phyloP scores from a whole-genome alignment of 176 grass and related monocot species.

The Elymus sibiricus region DNA sequence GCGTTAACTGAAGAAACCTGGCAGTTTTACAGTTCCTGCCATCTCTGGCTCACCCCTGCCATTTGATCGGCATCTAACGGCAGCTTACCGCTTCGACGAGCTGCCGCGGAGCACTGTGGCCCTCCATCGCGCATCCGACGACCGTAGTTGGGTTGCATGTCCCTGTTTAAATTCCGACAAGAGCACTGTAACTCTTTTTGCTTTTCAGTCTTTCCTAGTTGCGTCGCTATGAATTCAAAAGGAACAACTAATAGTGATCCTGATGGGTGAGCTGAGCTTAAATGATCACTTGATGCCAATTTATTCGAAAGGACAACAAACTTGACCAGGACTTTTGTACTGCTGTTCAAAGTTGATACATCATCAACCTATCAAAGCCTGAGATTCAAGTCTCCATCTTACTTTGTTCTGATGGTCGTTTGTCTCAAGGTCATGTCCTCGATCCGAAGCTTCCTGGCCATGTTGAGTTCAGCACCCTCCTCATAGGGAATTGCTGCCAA shows the following conservation, averaged over 20 bases:
- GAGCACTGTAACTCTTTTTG: too few relatives aligned
- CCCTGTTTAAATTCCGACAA: too few relatives aligned
- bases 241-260: not conserved
- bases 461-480: slow-evolving; percentile 24
- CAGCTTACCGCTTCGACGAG: too few relatives aligned
- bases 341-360: slow-evolving; percentile 11
- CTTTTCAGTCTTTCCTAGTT: too few relatives aligned
- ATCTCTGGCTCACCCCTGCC: too few relatives aligned
- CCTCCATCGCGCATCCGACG: too few relatives aligned
- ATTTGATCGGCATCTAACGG: too few relatives aligned
- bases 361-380: slow-evolving; percentile 44
- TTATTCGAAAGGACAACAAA: slow-evolving; percentile 37
- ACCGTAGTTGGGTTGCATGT: too few relatives aligned
- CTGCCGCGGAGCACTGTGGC: too few relatives aligned
- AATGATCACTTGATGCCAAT: slow-evolving; percentile 19
- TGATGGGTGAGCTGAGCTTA: slow-evolving; percentile 21
- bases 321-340: slow-evolving; percentile 6
- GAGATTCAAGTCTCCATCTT: slow-evolving; percentile 71
- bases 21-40: too few relatives aligned
- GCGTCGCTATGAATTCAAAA: too few relatives aligned
- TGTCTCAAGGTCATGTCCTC: slow-evolving; percentile 28
- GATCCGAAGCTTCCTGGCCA: slow-evolving; percentile 75
- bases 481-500: slow-evolving; percentile 37
- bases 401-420: slow-evolving; percentile 45
- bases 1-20: too few relatives aligned